Conservation (phyloP, 179 eudicot genomes). For the Vitellaria paradoxa region DNA sequence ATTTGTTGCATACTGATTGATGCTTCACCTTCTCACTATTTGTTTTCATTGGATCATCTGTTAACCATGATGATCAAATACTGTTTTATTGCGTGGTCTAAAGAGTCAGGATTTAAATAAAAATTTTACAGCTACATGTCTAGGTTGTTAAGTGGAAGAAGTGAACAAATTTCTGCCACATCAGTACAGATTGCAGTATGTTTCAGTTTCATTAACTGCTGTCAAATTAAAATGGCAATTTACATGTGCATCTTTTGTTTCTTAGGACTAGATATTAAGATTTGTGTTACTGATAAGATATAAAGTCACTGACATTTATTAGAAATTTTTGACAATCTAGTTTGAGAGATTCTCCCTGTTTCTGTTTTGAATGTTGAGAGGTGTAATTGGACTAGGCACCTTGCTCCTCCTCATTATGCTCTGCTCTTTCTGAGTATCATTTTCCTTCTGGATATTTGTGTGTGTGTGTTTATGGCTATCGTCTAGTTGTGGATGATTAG, state of each 20-base stretch:
- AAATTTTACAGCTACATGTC: too few species aligned
- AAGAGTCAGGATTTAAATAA: too few species aligned
- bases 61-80: background rate
- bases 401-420: background rate
- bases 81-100: background rate
- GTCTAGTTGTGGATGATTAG: background rate
- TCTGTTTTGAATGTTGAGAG: background rate
- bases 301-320: background rate
- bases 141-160: too few species aligned
- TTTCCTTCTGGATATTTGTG: background rate
- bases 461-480: too few species aligned
- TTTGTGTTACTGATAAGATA: background rate
- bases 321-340: background rate
- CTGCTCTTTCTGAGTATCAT: background rate
- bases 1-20: slow-evolving; percentile 3
- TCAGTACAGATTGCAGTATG: too few species aligned
- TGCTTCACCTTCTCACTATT: background rate
- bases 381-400: background rate
- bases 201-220: too few species aligned
- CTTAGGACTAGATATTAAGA: background rate
- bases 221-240: background rate
- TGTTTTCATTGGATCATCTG: background rate
- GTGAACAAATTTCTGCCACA: too few species aligned
- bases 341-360: background rate
- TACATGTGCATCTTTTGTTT: background rate